Conservation (phyloP, 805 yeast species). For the Candida saitoana region DNA sequence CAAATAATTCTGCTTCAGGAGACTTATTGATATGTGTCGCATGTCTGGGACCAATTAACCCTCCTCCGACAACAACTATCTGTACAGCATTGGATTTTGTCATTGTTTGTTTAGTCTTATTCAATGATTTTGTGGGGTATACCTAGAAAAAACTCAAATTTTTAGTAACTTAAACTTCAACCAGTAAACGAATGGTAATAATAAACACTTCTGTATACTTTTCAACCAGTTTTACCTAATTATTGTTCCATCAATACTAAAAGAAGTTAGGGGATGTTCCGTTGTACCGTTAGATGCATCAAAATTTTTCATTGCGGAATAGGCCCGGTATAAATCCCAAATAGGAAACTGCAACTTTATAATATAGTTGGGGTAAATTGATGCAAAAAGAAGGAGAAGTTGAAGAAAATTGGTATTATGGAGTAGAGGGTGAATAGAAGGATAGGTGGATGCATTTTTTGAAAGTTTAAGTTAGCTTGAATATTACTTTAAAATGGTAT, state of each 20-base stretch:
- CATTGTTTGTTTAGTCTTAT: neutral
- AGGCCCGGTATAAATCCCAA: neutral
- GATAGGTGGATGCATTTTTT: too few relatives aligned
- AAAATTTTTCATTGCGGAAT: neutral
- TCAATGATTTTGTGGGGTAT: neutral
- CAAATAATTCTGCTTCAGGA: conserved; percentile 24
- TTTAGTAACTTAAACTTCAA: neutral
- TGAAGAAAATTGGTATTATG: too few relatives aligned
- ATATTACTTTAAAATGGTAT: too few relatives aligned
- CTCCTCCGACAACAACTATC: conserved; percentile 34
- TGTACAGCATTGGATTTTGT: neutral
- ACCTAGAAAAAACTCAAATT: neutral
- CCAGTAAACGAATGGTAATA: neutral
- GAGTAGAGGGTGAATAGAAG: too few relatives aligned
- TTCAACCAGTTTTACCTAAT: neutral
- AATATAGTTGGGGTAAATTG: too few relatives aligned
- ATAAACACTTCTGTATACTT: neutral
- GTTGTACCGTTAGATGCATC: neutral
- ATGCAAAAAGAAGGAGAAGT: too few relatives aligned
- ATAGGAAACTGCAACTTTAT: neutral
- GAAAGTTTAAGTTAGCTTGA: too few relatives aligned
- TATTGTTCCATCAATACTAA: neutral
- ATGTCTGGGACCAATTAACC: conserved; percentile 40
- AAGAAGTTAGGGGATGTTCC: neutral
- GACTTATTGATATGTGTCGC: conserved; percentile 28